phyloP scores from a whole-genome alignment of 495 filamentous ascomycete species.

The Xylaria longipes region DNA sequence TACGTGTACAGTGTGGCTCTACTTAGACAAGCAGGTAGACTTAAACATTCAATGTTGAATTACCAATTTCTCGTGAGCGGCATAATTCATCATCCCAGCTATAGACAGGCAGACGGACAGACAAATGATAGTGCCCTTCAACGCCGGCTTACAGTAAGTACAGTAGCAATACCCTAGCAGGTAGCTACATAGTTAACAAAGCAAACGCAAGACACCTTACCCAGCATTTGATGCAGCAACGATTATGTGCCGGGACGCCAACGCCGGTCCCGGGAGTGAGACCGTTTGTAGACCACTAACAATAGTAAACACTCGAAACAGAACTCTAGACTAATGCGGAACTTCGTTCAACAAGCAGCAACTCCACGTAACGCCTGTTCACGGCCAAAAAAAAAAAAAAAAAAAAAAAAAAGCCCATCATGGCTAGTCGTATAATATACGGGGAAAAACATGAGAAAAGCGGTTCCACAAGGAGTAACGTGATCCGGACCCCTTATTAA shows the following conservation, averaged over 20 bases:
- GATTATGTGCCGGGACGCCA: background rate
- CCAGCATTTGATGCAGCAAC: background rate
- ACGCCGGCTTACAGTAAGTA: background rate
- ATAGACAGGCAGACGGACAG: background rate
- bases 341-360: background rate
- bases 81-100: slow-evolving; percentile 12
- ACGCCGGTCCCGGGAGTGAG: slow-evolving; percentile 1
- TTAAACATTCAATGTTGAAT: background rate
- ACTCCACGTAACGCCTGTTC: slow-evolving; percentile 10
- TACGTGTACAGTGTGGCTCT: background rate
- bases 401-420: background rate
- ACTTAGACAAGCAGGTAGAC: background rate
- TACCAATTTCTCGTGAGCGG: slow-evolving; percentile 1
- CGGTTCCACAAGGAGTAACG: background rate
- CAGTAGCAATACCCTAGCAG: background rate
- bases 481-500: background rate
- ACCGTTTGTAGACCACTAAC: background rate
- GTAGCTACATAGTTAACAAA: background rate
- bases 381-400: background rate
- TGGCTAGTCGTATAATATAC: slow-evolving; percentile 10
- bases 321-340: slow-evolving; percentile 1
- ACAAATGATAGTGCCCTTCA: background rate
- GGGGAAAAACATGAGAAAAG: background rate
- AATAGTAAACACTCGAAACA: slow-evolving; percentile 1
- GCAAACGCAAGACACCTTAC: background rate